Conservation (phyloP, 257 asterid genomes). For the Anisodus acutangulus region DNA sequence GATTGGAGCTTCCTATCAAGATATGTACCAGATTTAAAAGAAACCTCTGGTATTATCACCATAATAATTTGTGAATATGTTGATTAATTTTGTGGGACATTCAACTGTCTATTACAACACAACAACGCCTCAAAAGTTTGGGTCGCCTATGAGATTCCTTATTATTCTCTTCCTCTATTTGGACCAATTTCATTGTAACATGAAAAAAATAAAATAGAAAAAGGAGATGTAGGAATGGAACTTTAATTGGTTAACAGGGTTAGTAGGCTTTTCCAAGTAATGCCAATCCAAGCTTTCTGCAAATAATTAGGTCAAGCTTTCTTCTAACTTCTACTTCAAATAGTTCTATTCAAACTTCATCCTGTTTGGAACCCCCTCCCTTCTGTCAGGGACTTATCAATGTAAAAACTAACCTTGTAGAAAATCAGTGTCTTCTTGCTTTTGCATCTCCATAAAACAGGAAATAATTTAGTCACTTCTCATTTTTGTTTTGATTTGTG, state of each 20-base stretch:
- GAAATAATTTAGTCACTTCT: not conserved
- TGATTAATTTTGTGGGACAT: not conserved
- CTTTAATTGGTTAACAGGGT: not conserved
- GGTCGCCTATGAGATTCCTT: not conserved
- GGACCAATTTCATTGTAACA: not conserved
- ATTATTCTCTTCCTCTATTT: not conserved
- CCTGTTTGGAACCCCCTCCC: not conserved
- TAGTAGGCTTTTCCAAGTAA: not conserved
- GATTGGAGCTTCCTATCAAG: not conserved
- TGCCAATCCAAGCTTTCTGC: not conserved
- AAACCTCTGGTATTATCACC: not conserved
- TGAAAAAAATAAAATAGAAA: not conserved
- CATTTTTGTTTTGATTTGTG: slow-evolving; percentile 17
- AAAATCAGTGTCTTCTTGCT: not conserved
- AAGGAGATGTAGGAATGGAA: not conserved
- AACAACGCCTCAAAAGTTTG: not conserved
- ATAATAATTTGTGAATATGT: not conserved
- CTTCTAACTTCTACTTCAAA: not conserved
- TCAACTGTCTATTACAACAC: not conserved
- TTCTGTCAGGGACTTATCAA: not conserved
- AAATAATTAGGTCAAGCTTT: not conserved
- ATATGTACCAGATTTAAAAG: not conserved
- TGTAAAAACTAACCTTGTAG: not conserved
- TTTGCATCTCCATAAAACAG: slow-evolving; percentile 11
- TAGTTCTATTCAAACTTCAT: not conserved